Percentiles rank a stretch among this genome's conserved stretches.
phyloP scores from a whole-genome alignment of 1,284 basidiomycete species.

The Microbotryum violaceum region DNA sequence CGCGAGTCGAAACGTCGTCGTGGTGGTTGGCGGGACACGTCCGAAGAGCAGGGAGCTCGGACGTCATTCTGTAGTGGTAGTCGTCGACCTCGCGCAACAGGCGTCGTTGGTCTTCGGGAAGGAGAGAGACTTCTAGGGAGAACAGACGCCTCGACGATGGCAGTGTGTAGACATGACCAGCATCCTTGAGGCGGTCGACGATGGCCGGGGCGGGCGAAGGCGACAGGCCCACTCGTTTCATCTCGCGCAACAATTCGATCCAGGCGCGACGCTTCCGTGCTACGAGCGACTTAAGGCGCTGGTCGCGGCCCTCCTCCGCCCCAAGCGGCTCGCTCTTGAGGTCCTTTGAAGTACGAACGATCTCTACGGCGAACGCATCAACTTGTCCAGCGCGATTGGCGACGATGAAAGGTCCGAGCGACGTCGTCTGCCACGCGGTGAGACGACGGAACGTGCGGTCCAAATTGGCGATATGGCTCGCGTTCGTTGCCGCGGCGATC shows the following conservation, averaged over 20 bases:
- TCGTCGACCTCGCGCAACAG: constrained; percentile 21
- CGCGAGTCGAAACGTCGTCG: constrained; percentile 71
- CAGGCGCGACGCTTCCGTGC: constrained; percentile 81
- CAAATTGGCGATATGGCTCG: constrained; percentile 19
- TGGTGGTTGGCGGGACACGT: constrained; percentile 62
- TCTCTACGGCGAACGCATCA: constrained; percentile 55
- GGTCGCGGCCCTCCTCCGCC: constrained; percentile 56
- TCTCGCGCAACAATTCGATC: constrained; percentile 81
- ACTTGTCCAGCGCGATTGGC: constrained; percentile 14
- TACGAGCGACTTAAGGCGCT: constrained; percentile 67
- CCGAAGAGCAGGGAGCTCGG: constrained; percentile 62
- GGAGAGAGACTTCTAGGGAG: constrained; percentile 19
- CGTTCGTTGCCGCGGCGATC: not conserved
- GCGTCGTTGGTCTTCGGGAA: constrained; percentile 38
- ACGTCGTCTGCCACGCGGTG: constrained; percentile 2
- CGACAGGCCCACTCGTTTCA: constrained; percentile 72
- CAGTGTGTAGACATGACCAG: constrained; percentile 58
- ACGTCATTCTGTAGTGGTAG: constrained; percentile 66
- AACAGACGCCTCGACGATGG: constrained; percentile 42
- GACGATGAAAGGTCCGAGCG: constrained; percentile 7
- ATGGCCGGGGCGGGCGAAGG: constrained; percentile 64
- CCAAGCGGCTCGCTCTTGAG: constrained; percentile 50
- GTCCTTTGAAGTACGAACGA: constrained; percentile 60
- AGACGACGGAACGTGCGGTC: constrained; percentile 29
- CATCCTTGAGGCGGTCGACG: constrained; percentile 56